Conservation (phyloP, 768 basidiomycete genomes). For the Phanerodontia chrysosporium region DNA sequence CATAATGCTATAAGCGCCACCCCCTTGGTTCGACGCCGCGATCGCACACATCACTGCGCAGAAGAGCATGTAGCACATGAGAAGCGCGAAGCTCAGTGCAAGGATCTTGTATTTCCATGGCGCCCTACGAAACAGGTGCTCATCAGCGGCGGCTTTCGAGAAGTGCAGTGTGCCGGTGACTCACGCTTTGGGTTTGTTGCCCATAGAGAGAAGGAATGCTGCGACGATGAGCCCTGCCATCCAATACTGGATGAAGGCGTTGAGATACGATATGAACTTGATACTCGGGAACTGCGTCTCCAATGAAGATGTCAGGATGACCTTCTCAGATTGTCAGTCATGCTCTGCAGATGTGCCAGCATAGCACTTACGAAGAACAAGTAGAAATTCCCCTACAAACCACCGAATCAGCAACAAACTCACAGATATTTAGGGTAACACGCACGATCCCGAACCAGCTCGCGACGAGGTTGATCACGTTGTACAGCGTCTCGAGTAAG, state of each 20-base stretch:
- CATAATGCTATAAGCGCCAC: constrained; percentile 67
- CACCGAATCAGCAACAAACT: not conserved
- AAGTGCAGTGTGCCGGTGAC: constrained; percentile 9
- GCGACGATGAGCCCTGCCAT: constrained; percentile 85
- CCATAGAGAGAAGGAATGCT: constrained; percentile 93
- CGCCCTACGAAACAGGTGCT: constrained; percentile 38
- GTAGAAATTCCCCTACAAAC: constrained; percentile 82
- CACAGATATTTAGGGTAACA: not conserved
- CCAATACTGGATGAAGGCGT: constrained; percentile 59
- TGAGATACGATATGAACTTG: constrained; percentile 63
- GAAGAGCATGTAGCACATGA: constrained; percentile 82
- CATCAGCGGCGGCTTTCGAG: not conserved
- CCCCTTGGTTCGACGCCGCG: constrained; percentile 63
- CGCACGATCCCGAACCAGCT: constrained; percentile 91
- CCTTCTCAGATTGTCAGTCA: constrained; percentile 34
- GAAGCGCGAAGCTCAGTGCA: constrained; percentile 64
- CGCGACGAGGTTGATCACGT: constrained; percentile 81
- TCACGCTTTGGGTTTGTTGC: constrained; percentile 86
- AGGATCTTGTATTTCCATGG: constrained; percentile 84
- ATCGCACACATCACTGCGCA: constrained; percentile 81
- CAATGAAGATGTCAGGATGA: constrained; percentile 84
- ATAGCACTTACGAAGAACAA: constrained; percentile 75
- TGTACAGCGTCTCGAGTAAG: constrained; percentile 81
- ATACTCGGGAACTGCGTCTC: constrained; percentile 70
- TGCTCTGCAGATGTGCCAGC: not conserved